Percentiles rank a stretch among this genome's conserved stretches.
These are phyloP conservation scores for Sinapis alba DNA, from an alignment of 441 rosid genomes.

Conservation along the genomic window DNA sequence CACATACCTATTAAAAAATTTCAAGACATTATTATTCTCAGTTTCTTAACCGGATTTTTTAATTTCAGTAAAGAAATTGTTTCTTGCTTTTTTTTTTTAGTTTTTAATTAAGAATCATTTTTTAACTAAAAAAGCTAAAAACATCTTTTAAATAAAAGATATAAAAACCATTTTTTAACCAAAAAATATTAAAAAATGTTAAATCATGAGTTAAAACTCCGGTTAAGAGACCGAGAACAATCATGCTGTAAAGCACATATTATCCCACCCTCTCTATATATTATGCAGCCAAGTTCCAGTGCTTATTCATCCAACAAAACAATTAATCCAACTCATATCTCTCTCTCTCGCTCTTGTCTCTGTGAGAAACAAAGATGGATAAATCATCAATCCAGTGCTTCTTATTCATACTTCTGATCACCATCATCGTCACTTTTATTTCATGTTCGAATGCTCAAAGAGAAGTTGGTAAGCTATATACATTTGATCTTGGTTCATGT, in stretches of 20 bases:
- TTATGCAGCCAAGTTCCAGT: slow-evolving; percentile 12
- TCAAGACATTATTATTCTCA: too few species aligned
- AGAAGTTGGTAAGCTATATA: slow-evolving; percentile 21
- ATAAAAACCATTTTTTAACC: too few species aligned
- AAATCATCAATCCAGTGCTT: slow-evolving; percentile 8
- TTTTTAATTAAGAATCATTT: too few species aligned
- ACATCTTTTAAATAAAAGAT: too few species aligned
- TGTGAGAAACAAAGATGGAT: slow-evolving; percentile 7
- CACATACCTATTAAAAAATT: slow-evolving; percentile 8
- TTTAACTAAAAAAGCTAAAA: too few species aligned
- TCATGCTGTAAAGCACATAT: slow-evolving; percentile 14
- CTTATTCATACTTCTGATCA: slow-evolving; percentile 22
- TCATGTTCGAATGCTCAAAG: slow-evolving; percentile 14
- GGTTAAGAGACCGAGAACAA: too few species aligned
- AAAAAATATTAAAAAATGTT: too few species aligned
- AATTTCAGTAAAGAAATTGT: too few species aligned
- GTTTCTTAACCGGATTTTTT: too few species aligned
- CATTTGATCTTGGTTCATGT: background rate
- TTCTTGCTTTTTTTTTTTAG: too few species aligned
- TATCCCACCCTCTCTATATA: slow-evolving; percentile 16
- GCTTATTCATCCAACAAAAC: slow-evolving; percentile 25
- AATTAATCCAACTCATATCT: background rate
- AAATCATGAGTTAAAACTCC: too few species aligned
- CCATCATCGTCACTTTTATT: background rate
- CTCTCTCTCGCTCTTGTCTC: background rate